phyloP scores from a whole-genome alignment of 768 basidiomycete species.

The Sporobolomyces phaffii region DNA sequence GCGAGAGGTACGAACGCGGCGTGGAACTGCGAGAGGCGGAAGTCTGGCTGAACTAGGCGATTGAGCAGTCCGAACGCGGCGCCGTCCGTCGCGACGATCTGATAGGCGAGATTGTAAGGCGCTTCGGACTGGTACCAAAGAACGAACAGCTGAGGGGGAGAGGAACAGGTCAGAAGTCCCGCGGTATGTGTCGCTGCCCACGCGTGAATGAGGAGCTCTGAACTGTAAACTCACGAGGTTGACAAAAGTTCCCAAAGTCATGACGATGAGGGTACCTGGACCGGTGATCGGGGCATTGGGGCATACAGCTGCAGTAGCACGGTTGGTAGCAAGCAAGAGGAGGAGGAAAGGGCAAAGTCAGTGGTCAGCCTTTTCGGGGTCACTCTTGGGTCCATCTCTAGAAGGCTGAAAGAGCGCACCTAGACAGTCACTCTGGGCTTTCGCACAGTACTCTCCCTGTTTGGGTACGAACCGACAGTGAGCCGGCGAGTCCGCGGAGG shows the following conservation, averaged over 20 bases:
- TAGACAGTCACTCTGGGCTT: neutral
- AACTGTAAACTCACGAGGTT: neutral
- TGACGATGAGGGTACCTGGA: constrained; percentile 13
- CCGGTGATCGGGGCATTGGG: constrained; percentile 14
- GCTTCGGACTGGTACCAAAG: constrained; percentile 12
- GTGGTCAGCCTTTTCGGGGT: no score
- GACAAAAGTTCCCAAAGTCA: neutral
- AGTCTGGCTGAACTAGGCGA: neutral
- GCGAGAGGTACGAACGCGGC: neutral
- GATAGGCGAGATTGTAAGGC: constrained; percentile 18
- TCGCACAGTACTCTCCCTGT: constrained; percentile 15
- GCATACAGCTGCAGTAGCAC: neutral
- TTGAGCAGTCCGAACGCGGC: neutral
- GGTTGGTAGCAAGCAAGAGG: no score
- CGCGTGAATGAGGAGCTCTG: neutral
- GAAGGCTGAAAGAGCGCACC: no score
- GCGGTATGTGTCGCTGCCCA: no score
- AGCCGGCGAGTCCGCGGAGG: neutral
- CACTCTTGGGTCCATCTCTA: no score
- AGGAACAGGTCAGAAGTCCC: no score
- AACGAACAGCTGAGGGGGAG: neutral
- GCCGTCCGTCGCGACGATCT: constrained; percentile 12
- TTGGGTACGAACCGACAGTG: neutral
- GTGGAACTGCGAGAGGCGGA: neutral
- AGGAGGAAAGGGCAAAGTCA: neutral